Evolutionary conservation across 2,329 filamentous ascomycete genomes (phyloP).

Genomic region (Fusarium sp.): DNA sequence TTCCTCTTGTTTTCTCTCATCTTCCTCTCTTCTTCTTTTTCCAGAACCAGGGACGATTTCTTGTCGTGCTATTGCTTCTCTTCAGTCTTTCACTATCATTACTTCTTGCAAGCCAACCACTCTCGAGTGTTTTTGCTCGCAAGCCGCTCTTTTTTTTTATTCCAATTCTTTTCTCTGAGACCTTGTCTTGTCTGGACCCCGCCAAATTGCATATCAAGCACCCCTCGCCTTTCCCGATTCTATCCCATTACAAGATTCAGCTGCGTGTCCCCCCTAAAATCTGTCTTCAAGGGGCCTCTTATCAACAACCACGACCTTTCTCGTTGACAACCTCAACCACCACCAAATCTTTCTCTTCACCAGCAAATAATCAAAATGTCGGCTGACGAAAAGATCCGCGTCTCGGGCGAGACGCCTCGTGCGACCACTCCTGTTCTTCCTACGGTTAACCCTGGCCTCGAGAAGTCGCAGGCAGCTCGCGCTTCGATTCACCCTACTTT

Average conservation of each 20-base stretch:
- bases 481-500: slow-evolving; percentile 79
- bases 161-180: slow-evolving; percentile 32
- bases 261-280: slow-evolving; percentile 52
- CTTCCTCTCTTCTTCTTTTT: slow-evolving; percentile 22
- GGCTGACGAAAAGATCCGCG: slow-evolving; percentile 81
- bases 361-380: slow-evolving; percentile 61
- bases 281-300: slow-evolving; percentile 46
- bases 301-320: slow-evolving; percentile 39
- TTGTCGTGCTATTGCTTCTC: slow-evolving; percentile 35
- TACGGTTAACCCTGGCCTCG: slow-evolving; percentile 78
- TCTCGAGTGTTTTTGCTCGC: slow-evolving; percentile 31
- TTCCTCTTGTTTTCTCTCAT: slow-evolving; percentile 13
- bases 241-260: slow-evolving; percentile 48
- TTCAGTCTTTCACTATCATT: slow-evolving; percentile 38
- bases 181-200: slow-evolving; percentile 44
- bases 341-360: slow-evolving; percentile 41
- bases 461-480: slow-evolving; percentile 76
- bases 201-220: slow-evolving; percentile 52
- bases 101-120: slow-evolving; percentile 37
- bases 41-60: slow-evolving; percentile 36
- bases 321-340: slow-evolving; percentile 32
- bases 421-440: slow-evolving; percentile 75
- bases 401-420: slow-evolving; percentile 80
- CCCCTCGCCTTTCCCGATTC: slow-evolving; percentile 45
- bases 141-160: slow-evolving; percentile 48